A percentile compares a stretch with the other conserved stretches of the same genome.
Conservation (phyloP, 495 filamentous ascomycete species). For the Tirmania nivea region DNA sequence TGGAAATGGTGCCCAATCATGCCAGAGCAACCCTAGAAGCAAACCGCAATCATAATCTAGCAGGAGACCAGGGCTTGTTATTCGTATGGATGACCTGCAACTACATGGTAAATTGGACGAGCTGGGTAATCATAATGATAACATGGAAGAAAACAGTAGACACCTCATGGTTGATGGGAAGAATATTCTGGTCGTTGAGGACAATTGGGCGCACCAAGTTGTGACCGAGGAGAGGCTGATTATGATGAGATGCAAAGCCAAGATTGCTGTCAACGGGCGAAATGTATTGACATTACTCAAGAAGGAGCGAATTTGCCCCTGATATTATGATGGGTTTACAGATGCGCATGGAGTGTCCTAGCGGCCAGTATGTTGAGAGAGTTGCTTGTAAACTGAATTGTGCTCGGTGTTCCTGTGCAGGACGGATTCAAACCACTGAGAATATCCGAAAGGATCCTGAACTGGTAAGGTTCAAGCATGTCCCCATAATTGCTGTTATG, state of each 20-base stretch:
- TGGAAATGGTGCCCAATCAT: neutral
- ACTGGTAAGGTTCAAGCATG: slow-evolving; percentile 3
- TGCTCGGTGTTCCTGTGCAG: slow-evolving; percentile 3
- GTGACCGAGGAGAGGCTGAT: slow-evolving; percentile 10
- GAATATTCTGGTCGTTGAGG: slow-evolving; percentile 12
- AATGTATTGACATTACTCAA: slow-evolving; percentile 9
- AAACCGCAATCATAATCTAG: neutral
- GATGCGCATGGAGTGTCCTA: slow-evolving; percentile 15
- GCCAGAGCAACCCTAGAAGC: neutral
- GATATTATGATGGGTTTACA: slow-evolving; percentile 18
- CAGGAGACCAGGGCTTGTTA: slow-evolving; percentile 9
- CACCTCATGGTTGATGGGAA: slow-evolving; percentile 8
- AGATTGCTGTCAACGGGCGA: slow-evolving; percentile 10
- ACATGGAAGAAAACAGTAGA: neutral
- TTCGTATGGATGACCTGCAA: slow-evolving; percentile 12
- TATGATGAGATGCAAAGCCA: slow-evolving; percentile 10
- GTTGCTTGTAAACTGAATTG: too few relatives aligned
- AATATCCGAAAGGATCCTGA: slow-evolving; percentile 7
- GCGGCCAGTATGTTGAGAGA: too few relatives aligned
- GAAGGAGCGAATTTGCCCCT: slow-evolving; percentile 1
- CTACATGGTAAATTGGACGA: neutral
- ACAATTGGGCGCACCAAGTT: slow-evolving; percentile 15
- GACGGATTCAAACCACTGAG: slow-evolving; percentile 14
- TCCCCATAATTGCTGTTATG: slow-evolving; percentile 15
- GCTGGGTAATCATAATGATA: slow-evolving; percentile 1